These are phyloP conservation scores for Magnusiomyces tetraspermus DNA, from an alignment of 1,139 yeast genomes.

Conservation along the genomic window DNA sequence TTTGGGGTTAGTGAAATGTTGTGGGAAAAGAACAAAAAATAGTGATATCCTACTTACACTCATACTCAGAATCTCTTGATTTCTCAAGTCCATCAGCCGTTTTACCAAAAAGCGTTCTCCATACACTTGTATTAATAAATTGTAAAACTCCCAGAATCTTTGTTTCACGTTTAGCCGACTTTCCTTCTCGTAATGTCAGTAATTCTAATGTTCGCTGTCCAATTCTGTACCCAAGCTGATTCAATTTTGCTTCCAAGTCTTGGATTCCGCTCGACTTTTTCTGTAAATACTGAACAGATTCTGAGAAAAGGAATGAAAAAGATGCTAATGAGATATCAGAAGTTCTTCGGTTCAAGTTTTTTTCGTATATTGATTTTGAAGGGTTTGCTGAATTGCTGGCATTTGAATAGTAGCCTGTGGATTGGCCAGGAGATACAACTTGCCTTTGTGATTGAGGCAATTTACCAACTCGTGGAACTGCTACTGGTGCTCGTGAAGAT, in stretches of 20 bases:
- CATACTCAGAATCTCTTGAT: slow-evolving; percentile 71
- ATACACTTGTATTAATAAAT: slow-evolving; percentile 70
- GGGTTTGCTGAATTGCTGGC: background rate
- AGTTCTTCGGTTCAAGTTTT: slow-evolving; percentile 52
- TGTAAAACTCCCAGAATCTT: slow-evolving; percentile 70
- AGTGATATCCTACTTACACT: slow-evolving; percentile 35
- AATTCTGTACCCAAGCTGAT: slow-evolving; percentile 64
- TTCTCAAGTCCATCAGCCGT: slow-evolving; percentile 81
- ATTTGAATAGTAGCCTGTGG: background rate
- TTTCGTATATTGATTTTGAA: slow-evolving; percentile 47
- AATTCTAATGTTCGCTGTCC: slow-evolving; percentile 55
- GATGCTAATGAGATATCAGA: slow-evolving; percentile 61
- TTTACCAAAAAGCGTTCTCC: slow-evolving; percentile 76
- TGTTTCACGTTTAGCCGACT: slow-evolving; percentile 59
- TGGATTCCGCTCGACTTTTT: slow-evolving; percentile 58
- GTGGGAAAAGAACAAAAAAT: background rate
- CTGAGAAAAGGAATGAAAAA: slow-evolving; percentile 62
- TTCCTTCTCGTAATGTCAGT: slow-evolving; percentile 54
- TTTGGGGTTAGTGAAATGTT: background rate
- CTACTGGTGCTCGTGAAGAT: slow-evolving; percentile 25
- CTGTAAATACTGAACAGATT: slow-evolving; percentile 60
- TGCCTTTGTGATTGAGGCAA: slow-evolving; percentile 23
- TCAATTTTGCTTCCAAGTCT: slow-evolving; percentile 61
- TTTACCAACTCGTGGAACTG: slow-evolving; percentile 26
- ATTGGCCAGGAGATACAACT: slow-evolving; percentile 6